Conservation (phyloP, 2,329 filamentous ascomycete genomes). For the Reticulascus tulasneorum region DNA sequence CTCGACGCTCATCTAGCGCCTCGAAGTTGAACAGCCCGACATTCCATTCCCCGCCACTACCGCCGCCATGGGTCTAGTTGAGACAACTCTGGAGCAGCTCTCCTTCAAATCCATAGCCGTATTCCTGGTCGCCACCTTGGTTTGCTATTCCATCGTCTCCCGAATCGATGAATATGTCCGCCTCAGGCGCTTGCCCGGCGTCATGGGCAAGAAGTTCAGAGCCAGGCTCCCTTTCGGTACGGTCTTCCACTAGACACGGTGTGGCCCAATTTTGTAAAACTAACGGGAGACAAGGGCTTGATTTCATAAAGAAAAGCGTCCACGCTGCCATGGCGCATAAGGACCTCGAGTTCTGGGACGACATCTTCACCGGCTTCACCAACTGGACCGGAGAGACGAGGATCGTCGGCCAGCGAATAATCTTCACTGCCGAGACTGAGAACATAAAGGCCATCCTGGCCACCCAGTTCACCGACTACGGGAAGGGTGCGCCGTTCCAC, state of each 20-base stretch:
- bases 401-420: conserved; percentile 51
- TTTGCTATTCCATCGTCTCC: conserved; percentile 31
- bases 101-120: conserved; percentile 36
- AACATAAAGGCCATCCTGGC: conserved; percentile 92
- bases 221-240: conserved; percentile 43
- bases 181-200: conserved; percentile 39
- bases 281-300: conserved; percentile 44
- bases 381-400: conserved; percentile 59
- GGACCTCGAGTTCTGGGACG: conserved; percentile 59
- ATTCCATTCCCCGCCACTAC: too few species aligned
- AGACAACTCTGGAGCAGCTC: conserved; percentile 39
- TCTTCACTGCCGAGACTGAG: conserved; percentile 79
- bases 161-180: conserved; percentile 39
- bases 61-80: conserved; percentile 45
- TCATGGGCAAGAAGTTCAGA: conserved; percentile 32
- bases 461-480: conserved; percentile 78
- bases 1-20: too few species aligned
- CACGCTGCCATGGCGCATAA: conserved; percentile 46
- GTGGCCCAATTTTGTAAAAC: not conserved
- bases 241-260: conserved; percentile 11
- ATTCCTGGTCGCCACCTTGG: conserved; percentile 31
- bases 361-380: conserved; percentile 39
- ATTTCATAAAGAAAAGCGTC: conserved; percentile 58
- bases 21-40: too few species aligned
- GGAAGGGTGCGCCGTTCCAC: conserved; percentile 75